These are phyloP conservation scores for Dioscorea dumetorum DNA, from an alignment of 106 monocot genomes.

Conservation along the genomic window DNA sequence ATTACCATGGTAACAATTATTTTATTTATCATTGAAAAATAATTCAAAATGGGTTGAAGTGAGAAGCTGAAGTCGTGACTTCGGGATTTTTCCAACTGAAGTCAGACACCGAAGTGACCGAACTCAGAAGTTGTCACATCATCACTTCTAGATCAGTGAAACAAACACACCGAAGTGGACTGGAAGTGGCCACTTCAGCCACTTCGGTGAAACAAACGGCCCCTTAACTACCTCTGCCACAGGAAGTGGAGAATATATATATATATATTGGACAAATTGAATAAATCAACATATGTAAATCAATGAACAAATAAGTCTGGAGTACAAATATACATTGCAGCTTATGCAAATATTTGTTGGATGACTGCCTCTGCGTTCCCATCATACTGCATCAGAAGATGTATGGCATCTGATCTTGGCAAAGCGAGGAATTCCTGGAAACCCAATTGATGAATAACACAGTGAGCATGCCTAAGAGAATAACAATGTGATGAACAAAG, in stretches of 20 bases:
- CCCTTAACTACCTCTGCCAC: too few relatives aligned
- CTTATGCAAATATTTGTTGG: conserved; percentile 79
- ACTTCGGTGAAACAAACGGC: too few relatives aligned
- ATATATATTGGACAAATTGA: conserved; percentile 2
- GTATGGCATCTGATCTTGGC: conserved; percentile 87
- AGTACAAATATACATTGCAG: conserved; percentile 20
- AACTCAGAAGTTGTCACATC: too few relatives aligned
- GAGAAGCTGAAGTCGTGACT: too few relatives aligned
- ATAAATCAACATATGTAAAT: conserved; percentile 9
- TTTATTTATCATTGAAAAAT: too few relatives aligned
- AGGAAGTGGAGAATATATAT: neutral
- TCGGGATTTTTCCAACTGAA: too few relatives aligned
- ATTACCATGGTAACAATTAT: too few relatives aligned
- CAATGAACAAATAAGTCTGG: neutral
- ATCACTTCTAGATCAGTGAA: too few relatives aligned
- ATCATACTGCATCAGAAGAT: conserved; percentile 76
- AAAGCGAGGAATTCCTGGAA: conserved; percentile 86
- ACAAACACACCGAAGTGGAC: too few relatives aligned
- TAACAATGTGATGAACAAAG: neutral
- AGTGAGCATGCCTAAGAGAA: neutral
- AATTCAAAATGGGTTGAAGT: too few relatives aligned
- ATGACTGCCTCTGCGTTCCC: conserved; percentile 88
- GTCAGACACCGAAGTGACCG: too few relatives aligned
- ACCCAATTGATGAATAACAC: neutral
- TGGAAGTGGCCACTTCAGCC: too few relatives aligned